Percentiles rank a stretch among this genome's conserved stretches.
Conservation (phyloP, 768 basidiomycete species). For the Dendrothele bispora region DNA sequence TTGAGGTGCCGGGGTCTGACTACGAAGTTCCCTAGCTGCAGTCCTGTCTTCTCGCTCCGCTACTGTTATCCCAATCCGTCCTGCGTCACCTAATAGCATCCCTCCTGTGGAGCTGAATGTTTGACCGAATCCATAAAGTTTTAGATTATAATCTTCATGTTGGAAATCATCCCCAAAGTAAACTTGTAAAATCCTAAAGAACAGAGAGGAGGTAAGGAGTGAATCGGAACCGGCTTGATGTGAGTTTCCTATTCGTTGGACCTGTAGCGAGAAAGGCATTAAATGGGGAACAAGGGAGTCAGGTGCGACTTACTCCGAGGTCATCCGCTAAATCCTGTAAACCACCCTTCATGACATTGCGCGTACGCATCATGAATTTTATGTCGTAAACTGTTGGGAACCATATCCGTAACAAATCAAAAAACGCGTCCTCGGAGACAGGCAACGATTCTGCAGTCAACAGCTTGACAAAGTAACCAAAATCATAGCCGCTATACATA, state of each 20-base stretch:
- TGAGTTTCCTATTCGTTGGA: conserved; percentile 84
- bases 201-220: conserved; percentile 87
- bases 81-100: conserved; percentile 53
- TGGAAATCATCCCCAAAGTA: conserved; percentile 93
- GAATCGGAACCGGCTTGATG: conserved; percentile 99
- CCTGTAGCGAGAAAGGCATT: conserved; percentile 42
- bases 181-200: conserved; percentile 92
- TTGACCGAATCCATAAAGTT: conserved; percentile 81
- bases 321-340: conserved; percentile 96
- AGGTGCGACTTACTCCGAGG: conserved; percentile 68
- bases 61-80: conserved; percentile 71
- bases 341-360: conserved; percentile 83
- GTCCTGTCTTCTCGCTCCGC: conserved; percentile 76
- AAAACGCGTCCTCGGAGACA: conserved; percentile 86
- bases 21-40: conserved; percentile 50
- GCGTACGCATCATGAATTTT: conserved; percentile 92
- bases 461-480: conserved; percentile 96
- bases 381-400: conserved; percentile 97
- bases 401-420: conserved; percentile 84
- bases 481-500: conserved; percentile 86
- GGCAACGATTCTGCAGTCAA: conserved; percentile 86
- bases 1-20: conserved; percentile 51
- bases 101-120: conserved; percentile 73
- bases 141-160: conserved; percentile 77
- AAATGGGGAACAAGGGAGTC: not conserved